Evolutionary conservation across 176 grass and related monocot genomes (phyloP), one percentile per base, ranked within the genome.

Genomic region (Alloteropsis semialata): DNA sequence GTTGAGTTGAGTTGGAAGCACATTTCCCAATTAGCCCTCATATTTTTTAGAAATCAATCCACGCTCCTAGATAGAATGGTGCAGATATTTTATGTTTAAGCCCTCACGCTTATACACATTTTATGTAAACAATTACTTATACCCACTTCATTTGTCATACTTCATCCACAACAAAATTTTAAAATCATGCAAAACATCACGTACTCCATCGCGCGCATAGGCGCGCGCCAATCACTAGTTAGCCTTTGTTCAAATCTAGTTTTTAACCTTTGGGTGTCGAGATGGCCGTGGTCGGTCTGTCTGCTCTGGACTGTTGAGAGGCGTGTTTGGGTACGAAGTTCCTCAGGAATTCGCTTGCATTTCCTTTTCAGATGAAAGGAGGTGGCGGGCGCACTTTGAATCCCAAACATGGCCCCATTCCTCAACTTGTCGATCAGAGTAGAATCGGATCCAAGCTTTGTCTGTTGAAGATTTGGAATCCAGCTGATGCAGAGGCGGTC

Each of bases 391-490:
- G 60, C 69, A 14, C 69, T 89, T 85, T 67, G 82, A 89, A 84
- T 84, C 81, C 50, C 59, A 41, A 21, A 7, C 81, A 76, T 33
- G 30, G 76, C 62, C 28, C 28, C 19, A 75, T 69, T 76, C 50
- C 37, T 25, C 79, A 82, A 77, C 32, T 87, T 69, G 85, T 3
- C 5, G 66, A 37, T 72, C 76, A 19, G 69, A 30, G 21, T 15
- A 74, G 69, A 59, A 62, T 39, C 65, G 80, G 82, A 87, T 87
- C 74, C 84, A 22, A 80, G 69, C 82, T 28, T 67, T 65, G 28
- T 50, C 27, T 13, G 28, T 48, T 51, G 50, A 60, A 79, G 79
- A 87, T 87, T 86, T 90, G 50, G 88, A 73, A 90, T 90, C 84
- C 51, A 2, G 49, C 58, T 58, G 74, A 59, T 78, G 57, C 33